A percentile compares a stretch with the other conserved stretches of the same genome.
phyloP scores from a whole-genome alignment of 768 basidiomycete genomes.

The Boletus vinaceobasis region DNA sequence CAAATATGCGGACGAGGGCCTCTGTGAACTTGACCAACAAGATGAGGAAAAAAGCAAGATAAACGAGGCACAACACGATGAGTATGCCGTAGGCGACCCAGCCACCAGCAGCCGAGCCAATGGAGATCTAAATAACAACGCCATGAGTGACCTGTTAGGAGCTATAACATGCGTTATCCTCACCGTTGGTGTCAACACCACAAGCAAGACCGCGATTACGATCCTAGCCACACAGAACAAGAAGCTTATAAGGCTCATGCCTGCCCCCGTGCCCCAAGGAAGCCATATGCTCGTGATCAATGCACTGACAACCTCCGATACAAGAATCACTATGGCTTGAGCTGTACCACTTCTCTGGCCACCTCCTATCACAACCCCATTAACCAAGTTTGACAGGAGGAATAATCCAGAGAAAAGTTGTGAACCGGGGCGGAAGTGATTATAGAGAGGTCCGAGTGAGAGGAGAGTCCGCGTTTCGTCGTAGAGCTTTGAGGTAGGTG shows the following conservation, averaged over 20 bases:
- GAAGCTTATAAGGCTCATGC: slow-evolving; percentile 96
- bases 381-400: slow-evolving; percentile 76
- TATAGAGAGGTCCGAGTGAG: slow-evolving; percentile 88
- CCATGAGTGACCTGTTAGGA: slow-evolving; percentile 9
- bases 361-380: slow-evolving; percentile 83
- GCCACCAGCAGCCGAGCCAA: slow-evolving; percentile 74
- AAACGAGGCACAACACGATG: slow-evolving; percentile 76
- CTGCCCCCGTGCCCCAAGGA: slow-evolving; percentile 94
- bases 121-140: slow-evolving; percentile 59
- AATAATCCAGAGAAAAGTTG: slow-evolving; percentile 83
- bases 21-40: slow-evolving; percentile 83
- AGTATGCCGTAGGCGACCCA: slow-evolving; percentile 96
- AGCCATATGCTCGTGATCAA: slow-evolving; percentile 91
- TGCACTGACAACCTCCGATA: slow-evolving; percentile 84
- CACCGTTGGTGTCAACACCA: slow-evolving; percentile 88
- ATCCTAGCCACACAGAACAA: slow-evolving; percentile 89
- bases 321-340: slow-evolving; percentile 85
- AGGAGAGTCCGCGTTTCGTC: slow-evolving; percentile 92
- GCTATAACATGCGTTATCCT: slow-evolving; percentile 27
- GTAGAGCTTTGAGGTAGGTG: slow-evolving; percentile 86
- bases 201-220: slow-evolving; percentile 82
- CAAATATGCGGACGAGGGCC: slow-evolving; percentile 72
- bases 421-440: slow-evolving; percentile 88
- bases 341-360: slow-evolving; percentile 88
- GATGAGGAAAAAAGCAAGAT: slow-evolving; percentile 79